Evolutionary conservation across 1,284 basidiomycete species (phyloP), one percentile per base, ranked within the genome.

Genomic region (Pisolithus thermaeus): DNA sequence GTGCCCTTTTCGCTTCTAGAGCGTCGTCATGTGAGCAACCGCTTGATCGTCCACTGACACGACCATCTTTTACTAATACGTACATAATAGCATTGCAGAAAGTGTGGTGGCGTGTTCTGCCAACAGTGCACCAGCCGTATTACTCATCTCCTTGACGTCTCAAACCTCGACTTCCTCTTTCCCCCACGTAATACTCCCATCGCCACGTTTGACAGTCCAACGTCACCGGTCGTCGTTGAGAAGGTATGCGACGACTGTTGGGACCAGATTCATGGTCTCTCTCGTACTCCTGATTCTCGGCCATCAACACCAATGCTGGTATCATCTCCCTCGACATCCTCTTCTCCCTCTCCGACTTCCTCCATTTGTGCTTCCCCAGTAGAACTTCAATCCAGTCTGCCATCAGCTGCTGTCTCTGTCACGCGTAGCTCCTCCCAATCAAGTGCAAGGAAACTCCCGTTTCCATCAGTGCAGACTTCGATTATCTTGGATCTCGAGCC

Each of bases 41-140:
- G 32, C 12, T 35, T 5, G 25, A 48, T 51, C 53, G 23, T 46
- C 20, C 40, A 27, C 47, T 38, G 25, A 46, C 52, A 16, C n/a
- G 28, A 52, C 60, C 57, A 47, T n/a, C 43, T 7, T n/a, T 54
- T 58, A 47, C 62, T 65, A 52, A 58, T 43, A 18, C 50, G 50
- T 42, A 41, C 30, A 44, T 30, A 38, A 52, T 61, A 85, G 82
- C 87, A 90, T 56, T 90, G 87, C 68, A 77, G 87, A 63, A 89
- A 89, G 63, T 90, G 87, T 57, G 87, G 87, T 49, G 85, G 84
- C 54, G 70, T 88, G n/a, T 87, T 82, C 65, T 89, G 85, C 65
- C 66, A 65, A 38, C 65, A 75, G 4, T 88, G 86, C 62, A 78
- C 80, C 3, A 70, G 74, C 14, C 75, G 75, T 48, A 61, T 70